phyloP scores from a whole-genome alignment of 1,284 basidiomycete genomes.

The Leccinum solheimii region DNA sequence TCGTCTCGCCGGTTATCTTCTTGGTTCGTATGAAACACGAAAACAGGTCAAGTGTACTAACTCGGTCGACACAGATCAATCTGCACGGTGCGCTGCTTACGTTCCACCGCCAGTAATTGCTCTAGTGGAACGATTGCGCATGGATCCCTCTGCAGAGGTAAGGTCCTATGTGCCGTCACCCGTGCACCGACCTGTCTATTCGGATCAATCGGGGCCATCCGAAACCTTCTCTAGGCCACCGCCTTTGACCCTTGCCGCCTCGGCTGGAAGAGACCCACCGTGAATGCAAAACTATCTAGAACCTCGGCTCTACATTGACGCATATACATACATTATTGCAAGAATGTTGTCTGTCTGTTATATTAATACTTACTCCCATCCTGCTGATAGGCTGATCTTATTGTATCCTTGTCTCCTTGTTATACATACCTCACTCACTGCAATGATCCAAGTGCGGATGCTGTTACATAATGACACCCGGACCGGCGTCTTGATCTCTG shows the following conservation, averaged over 20 bases:
- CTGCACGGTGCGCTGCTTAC: conserved; percentile 27
- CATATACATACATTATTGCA: conserved; percentile 27
- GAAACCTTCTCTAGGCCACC: conserved; percentile 40
- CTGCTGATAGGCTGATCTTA: conserved; percentile 25
- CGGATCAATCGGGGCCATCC: conserved; percentile 23
- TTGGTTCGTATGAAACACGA: conserved; percentile 42
- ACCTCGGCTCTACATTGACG: not conserved
- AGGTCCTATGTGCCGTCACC: conserved; percentile 38
- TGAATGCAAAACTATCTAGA: conserved; percentile 13
- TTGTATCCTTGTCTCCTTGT: conserved; percentile 14
- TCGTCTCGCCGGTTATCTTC: conserved; percentile 59
- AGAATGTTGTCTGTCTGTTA: conserved; percentile 15
- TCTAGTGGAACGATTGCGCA: conserved; percentile 43
- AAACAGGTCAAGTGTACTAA: conserved; percentile 3
- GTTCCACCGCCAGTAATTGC: conserved; percentile 34
- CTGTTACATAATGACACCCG: not conserved
- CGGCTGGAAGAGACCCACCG: conserved; percentile 12
- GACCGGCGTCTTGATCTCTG: not conserved
- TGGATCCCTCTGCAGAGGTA: conserved; percentile 53
- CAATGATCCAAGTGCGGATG: not conserved
- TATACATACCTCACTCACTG: conserved; percentile 15
- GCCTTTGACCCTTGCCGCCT: conserved; percentile 14
- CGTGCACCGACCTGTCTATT: conserved; percentile 15
- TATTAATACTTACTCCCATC: conserved; percentile 17
- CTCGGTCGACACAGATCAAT: conserved; percentile 22